These are phyloP conservation scores for Penicillium psychrosexuale DNA, from an alignment of 2,329 filamentous ascomycete species.

Conservation along the genomic window DNA sequence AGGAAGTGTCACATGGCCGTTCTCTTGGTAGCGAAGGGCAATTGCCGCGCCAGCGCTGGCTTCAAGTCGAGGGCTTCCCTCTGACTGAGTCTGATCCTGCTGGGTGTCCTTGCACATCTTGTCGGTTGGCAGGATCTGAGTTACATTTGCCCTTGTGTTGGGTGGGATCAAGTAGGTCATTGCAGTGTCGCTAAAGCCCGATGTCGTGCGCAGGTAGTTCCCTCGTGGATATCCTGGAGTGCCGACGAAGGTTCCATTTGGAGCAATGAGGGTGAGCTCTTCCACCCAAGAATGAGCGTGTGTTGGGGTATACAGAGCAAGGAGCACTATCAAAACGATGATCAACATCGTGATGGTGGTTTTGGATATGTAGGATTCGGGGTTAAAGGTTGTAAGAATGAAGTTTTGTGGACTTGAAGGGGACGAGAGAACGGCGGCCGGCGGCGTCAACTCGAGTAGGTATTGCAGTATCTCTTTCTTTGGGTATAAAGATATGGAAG, in stretches of 20 bases:
- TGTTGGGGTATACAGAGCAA: constrained; percentile 29
- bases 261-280: constrained; percentile 65
- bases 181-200: constrained; percentile 56
- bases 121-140: constrained; percentile 49
- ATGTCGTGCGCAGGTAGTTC: constrained; percentile 57
- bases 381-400: background rate
- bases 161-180: constrained; percentile 64
- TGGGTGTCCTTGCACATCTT: constrained; percentile 65
- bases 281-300: constrained; percentile 80
- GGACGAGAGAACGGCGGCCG: constrained; percentile 5
- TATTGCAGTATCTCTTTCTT: background rate
- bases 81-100: constrained; percentile 56
- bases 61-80: constrained; percentile 61
- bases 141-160: constrained; percentile 48
- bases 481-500: background rate
- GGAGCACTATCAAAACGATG: constrained; percentile 14
- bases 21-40: constrained; percentile 68
- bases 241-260: constrained; percentile 71
- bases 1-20: constrained; percentile 68
- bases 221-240: constrained; percentile 71
- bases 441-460: constrained; percentile 5
- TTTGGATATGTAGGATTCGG: background rate
- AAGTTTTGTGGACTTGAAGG: constrained; percentile 2
- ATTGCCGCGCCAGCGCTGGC: constrained; percentile 60
- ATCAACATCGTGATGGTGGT: background rate